These are phyloP conservation scores for Plasmodium blacklocki DNA, from an alignment of 169 alveolate genomes.

Conservation along the genomic window DNA sequence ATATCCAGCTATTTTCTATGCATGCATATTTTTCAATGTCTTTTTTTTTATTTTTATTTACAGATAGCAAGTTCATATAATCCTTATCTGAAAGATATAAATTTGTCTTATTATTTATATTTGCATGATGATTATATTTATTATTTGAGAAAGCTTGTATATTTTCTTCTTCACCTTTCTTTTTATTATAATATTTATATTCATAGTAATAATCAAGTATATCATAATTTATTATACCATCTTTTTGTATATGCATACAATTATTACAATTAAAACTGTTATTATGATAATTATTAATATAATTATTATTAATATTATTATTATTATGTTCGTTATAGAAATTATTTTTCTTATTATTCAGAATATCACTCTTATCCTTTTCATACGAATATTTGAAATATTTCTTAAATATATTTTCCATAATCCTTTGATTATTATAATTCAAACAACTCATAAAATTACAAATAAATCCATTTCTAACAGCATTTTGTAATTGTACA, in stretches of 20 bases:
- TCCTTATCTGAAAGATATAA: constrained; percentile 1
- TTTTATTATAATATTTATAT: constrained; percentile 23
- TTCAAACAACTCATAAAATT: constrained; percentile 47
- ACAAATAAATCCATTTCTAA: constrained; percentile 53
- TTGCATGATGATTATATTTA: not conserved
- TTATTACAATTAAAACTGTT: not conserved
- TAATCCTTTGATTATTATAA: constrained; percentile 14
- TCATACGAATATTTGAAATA: constrained; percentile 21
- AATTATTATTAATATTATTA: too few relatives aligned
- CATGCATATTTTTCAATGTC: constrained; percentile 57
- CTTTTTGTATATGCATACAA: constrained; percentile 57
- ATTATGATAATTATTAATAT: not conserved
- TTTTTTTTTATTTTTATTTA: constrained; percentile 74
- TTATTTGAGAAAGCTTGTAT: not conserved
- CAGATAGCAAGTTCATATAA: not conserved
- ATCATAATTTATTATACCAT: constrained; percentile 29
- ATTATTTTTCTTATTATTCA: too few relatives aligned
- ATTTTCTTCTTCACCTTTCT: constrained; percentile 13
- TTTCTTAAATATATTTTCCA: constrained; percentile 64
- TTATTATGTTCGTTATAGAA: too few relatives aligned
- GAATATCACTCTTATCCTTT: not conserved
- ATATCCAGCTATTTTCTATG: constrained; percentile 65
- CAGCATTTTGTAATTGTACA: constrained; percentile 17
- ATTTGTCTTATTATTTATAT: not conserved
- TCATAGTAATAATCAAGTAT: constrained; percentile 41